Base-by-base conservation (phyloP, 495 filamentous ascomycete genomes). In the Penicillium coprophilum region DNA sequence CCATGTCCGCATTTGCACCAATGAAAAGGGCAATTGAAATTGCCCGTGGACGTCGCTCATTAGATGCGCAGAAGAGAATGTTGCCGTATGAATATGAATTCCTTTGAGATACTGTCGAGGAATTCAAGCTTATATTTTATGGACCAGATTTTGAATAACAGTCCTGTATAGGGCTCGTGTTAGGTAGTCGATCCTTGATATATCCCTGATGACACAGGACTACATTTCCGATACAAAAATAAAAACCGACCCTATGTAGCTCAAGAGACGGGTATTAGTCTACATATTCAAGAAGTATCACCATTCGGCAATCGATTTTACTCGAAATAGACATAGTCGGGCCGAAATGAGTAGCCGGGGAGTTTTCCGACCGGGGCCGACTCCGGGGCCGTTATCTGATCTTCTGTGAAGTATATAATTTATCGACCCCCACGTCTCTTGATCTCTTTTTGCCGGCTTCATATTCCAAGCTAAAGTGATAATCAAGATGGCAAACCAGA, bases 21-120 rank as follows among this genome's bases (percentile, higher is more conserved):
- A 59, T 50, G 49, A 63, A 60, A 50, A 46, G 49, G 1, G 32
- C 48, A 1, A 54, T 44, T 13, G n/a, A 49, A 19, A 56, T 38
- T 9, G n/a, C 53, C 17, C 13, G 36, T 8, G 27, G 49, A 17
- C 53, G 45, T 41, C 57, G 53, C 44, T 53, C 53, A 15, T 32
- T 47, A 36, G 28, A 31, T 24, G 47, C 46, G 12, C 43, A 56
- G 21, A 49, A 38, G 24, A 47, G 36, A 15, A 57, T 53, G 59
- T 30, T 32, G 4, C 40, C 51, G 51, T 53, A 53, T 21, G 51
- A 12, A 45, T 50, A 38, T 13, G n/a, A 27, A 6, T 10, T 48
- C 28, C 11, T 34, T 34, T 23, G 4, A 34, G 23, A 6, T 1
- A 36, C 19, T 17, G 36, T 21, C n/a, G n/a, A 13, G 36, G 19